Evolutionary conservation across 2,329 filamentous ascomycete genomes (phyloP).

Genomic region (Pezicula radicicola): DNA sequence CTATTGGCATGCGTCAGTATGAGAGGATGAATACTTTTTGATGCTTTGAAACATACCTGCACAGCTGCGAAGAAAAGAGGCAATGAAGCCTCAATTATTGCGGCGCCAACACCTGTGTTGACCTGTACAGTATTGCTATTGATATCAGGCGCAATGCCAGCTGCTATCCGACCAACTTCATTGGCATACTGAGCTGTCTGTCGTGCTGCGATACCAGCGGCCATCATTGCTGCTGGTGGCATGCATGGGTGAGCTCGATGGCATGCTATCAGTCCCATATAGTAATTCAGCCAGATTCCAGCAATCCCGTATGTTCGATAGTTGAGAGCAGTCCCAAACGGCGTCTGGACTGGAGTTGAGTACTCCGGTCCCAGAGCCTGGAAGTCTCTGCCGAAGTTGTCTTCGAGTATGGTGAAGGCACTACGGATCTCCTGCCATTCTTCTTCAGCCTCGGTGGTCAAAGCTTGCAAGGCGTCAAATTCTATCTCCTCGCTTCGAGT

Average conservation of each 20-base stretch:
- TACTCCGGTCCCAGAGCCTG: conserved; percentile 70
- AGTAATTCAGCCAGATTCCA: conserved; percentile 82
- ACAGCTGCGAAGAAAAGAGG: conserved; percentile 85
- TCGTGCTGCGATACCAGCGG: conserved; percentile 72
- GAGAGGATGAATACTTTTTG: neutral
- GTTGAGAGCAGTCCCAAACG: conserved; percentile 78
- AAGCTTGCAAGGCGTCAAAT: conserved; percentile 19
- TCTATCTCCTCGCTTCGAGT: conserved; percentile 18
- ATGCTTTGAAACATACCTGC: conserved; percentile 44
- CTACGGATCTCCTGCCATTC: conserved; percentile 77
- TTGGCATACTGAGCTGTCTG: conserved; percentile 71
- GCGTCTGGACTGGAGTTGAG: conserved; percentile 58
- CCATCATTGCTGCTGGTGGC: conserved; percentile 87
- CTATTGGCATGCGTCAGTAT: conserved; percentile 37
- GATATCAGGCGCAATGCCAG: conserved; percentile 57
- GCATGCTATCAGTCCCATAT: conserved; percentile 81
- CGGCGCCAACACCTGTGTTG: conserved; percentile 75
- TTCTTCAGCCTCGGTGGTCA: conserved; percentile 22
- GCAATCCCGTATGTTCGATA: conserved; percentile 88
- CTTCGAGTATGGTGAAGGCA: conserved; percentile 66
- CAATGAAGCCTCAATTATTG: conserved; percentile 78
- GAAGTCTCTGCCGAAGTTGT: conserved; percentile 71
- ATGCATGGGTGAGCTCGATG: conserved; percentile 81
- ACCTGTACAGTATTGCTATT: conserved; percentile 46
- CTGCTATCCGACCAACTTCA: conserved; percentile 75